Base-by-base conservation (phyloP, 805 yeast genomes). In the Teunomyces cretensis region DNA sequence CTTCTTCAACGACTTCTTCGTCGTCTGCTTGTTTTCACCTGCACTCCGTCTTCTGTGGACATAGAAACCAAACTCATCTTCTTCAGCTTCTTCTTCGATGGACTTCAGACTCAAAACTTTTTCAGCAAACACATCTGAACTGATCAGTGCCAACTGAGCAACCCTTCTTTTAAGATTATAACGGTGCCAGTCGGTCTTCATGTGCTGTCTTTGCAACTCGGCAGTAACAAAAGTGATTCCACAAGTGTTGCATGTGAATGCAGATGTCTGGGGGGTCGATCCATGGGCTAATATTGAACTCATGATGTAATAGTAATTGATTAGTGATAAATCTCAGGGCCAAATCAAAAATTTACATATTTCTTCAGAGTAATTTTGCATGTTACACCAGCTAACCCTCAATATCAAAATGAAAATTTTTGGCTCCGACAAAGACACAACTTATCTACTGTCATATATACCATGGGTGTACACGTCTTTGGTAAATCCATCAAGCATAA, bases 151-250 rank as follows among this genome's bases (percentile, higher is more conserved):
- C 51, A 74, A 60, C 48, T 67, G 69, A 1, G 97, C 96, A 27
- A 94, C 96, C 57, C 96, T 79, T 68, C 99, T 81, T 62, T 94
- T 94, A 59, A 94, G 76, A 60, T 94, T 94, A 66, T 94, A 94
- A 51, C 99, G 78, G 62, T 94, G 99, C 99, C 99, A 94, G 45
- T 94, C 99, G 2, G 96, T 84, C 62, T 88, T 89, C 99, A 94
- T 94, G 63, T 94, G 99, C 52, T 77, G 78, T 50, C 98, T 76
- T 68, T 94, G 99, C 47, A 83, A 74, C 50, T 84, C 94, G n/a
- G 96, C 84, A 30, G 83, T 74, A 35, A 84, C 80, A 60, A 94
- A 94, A 38, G 83, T 83, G 51, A 89, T 80, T 17, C 81, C 82
- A 66, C 99, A 94, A 15, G 96, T 85, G 60, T 91, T 88, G 68